Base-by-base conservation (phyloP, 139 green algal genomes). In the Chlamydomonas urium region DNA sequence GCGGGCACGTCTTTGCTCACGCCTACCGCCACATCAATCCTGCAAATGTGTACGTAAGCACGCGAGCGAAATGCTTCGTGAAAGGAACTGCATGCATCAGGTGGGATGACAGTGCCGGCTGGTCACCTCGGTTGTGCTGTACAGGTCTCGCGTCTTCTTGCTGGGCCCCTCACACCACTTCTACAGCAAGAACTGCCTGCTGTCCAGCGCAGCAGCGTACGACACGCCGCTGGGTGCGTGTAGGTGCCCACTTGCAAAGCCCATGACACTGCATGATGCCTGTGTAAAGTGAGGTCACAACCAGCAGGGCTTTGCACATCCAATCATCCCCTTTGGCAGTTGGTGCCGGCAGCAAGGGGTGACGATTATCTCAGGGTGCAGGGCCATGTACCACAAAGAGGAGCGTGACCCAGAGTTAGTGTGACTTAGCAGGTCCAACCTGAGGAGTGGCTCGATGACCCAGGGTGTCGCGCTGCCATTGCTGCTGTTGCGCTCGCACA, bases 81-180 rank as follows among this genome's bases (percentile, higher is more conserved):
- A 26, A n/a, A 63, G 10, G 24, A 31, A 4, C 36, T 34, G 8
- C 47, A 26, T 50, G 10, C 10, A n/a, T 45, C 23, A 38, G 60
- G 26, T 67, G 10, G 4, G 23, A 45, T 32, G 32, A 67, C 10
- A 28, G 17, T 26, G 31, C 29, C 29, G 6, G 33, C 3, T 70
- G 35, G 10, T 35, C 48, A 8, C 26, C 23, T 47, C 32, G 3
- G 29, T 17, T 47, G 19, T 4, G 36, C 34, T 10, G 0, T 78
- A 32, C 84, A 96, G 90, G 35, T 79, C 70, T 32, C 86, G 91
- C 4, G 75, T 97, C 4, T 96, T 97, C 71, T 69, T 97, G 28
- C 65, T 97, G 38, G 94, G 94, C 2, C 94, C 94, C 19, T 94
- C 84, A 0, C 94, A 98, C 76, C 91, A 98, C 71, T 61, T 91